Conservation (phyloP, 768 basidiomycete species). For the Rhodotorula sphaerocarpa region DNA sequence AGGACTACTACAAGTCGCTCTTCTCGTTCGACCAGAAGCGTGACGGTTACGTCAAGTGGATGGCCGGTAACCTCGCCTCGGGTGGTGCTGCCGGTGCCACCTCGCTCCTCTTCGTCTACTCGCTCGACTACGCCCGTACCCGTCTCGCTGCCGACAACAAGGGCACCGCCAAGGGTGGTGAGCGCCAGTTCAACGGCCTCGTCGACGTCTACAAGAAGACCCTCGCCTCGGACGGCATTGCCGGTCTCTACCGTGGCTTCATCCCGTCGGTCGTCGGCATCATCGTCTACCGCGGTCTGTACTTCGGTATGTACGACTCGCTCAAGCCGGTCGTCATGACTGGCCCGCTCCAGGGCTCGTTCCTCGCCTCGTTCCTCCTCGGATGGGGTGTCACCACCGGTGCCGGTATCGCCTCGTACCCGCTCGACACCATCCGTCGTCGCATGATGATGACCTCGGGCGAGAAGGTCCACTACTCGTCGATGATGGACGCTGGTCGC, state of each 20-base stretch:
- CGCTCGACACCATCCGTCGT: conserved; percentile 62
- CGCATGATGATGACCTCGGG: conserved; percentile 99
- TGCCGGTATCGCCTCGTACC: conserved; percentile 89
- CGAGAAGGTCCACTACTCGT: conserved; percentile 88
- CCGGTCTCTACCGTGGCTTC: conserved; percentile 99
- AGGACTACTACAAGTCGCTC: conserved; percentile 97
- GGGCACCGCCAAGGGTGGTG: conserved; percentile 73
- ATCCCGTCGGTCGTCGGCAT: conserved; percentile 98
- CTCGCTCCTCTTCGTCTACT: conserved; percentile 98
- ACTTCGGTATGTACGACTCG: conserved; percentile 39
- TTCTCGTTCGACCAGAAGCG: conserved; percentile 92
- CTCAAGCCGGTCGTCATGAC: conserved; percentile 87
- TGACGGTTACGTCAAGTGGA: conserved; percentile 98
- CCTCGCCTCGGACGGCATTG: conserved; percentile 91
- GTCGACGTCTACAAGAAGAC: conserved; percentile 78
- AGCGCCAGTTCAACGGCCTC: conserved; percentile 97
- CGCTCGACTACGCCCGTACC: conserved; percentile 97
- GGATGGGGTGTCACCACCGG: conserved; percentile 80
- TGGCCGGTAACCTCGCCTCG: conserved; percentile 92
- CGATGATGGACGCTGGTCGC: conserved; percentile 58
- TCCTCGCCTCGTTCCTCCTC: conserved; percentile 74
- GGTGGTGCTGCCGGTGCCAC: conserved; percentile 99
- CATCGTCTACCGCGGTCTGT: conserved; percentile 92
- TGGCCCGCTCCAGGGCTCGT: conserved; percentile 82
- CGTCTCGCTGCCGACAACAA: conserved; percentile 98